Evolutionary conservation across 2,329 filamentous ascomycete species (phyloP).

Genomic region (Fusarium continuum): DNA sequence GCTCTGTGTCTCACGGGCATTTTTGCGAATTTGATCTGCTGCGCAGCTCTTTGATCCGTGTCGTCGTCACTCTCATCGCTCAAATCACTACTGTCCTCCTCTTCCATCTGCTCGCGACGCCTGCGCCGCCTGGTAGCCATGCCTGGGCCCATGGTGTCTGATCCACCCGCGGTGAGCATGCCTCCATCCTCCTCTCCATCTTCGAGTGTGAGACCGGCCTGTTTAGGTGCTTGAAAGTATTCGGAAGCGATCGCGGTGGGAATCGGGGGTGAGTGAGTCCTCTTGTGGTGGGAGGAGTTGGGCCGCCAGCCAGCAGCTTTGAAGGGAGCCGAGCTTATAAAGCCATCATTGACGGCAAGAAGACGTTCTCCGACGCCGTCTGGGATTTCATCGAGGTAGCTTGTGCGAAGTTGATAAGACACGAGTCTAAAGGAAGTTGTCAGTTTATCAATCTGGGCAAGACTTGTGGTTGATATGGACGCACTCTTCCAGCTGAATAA

Average conservation of each 20-base stretch:
- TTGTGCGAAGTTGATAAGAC: slow-evolving; percentile 81
- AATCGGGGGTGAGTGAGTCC: slow-evolving; percentile 86
- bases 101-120: slow-evolving; percentile 78
- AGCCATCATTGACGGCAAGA: slow-evolving; percentile 80
- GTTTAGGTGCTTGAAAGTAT: slow-evolving; percentile 79
- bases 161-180: slow-evolving; percentile 73
- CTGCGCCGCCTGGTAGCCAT: slow-evolving; percentile 72
- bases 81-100: slow-evolving; percentile 85
- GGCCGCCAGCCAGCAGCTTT: slow-evolving; percentile 83
- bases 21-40: slow-evolving; percentile 95
- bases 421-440: slow-evolving; percentile 68
- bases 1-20: slow-evolving; percentile 89
- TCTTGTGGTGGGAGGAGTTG: slow-evolving; percentile 78
- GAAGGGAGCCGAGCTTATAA: slow-evolving; percentile 83
- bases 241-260: slow-evolving; percentile 83
- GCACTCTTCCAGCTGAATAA: slow-evolving; percentile 53
- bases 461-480: slow-evolving; percentile 17
- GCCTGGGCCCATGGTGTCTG: slow-evolving; percentile 74
- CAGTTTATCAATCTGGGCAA: slow-evolving; percentile 15
- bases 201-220: slow-evolving; percentile 70
- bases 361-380: slow-evolving; percentile 87
- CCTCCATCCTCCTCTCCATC: slow-evolving; percentile 78
- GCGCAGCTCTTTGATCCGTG: slow-evolving; percentile 76
- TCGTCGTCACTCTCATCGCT: slow-evolving; percentile 88
- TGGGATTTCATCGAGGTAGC: slow-evolving; percentile 81